Conservation (phyloP, 169 alveolate species). For the Plasmodium berghei region DNA sequence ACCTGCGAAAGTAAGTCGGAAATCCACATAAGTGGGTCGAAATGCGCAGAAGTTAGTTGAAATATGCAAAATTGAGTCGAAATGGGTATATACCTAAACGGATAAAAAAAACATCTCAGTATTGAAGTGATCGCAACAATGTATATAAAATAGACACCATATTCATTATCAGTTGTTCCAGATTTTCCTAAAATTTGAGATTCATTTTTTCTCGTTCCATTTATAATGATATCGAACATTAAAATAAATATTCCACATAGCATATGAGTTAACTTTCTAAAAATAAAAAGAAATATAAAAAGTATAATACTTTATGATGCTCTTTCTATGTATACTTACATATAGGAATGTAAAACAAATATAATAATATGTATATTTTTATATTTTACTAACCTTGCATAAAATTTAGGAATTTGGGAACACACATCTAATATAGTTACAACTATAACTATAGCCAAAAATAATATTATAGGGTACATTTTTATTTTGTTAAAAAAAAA, state of each 20-base stretch:
- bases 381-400: conserved; percentile 32
- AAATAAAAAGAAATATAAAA: background rate
- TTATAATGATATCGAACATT: conserved; percentile 29
- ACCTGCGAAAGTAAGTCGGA: conserved; percentile 24
- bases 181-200: background rate
- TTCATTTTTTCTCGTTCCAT: conserved; percentile 7
- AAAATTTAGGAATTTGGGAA: conserved; percentile 30
- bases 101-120: conserved; percentile 35
- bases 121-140: conserved; percentile 20
- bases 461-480: conserved; percentile 27
- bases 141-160: conserved; percentile 37
- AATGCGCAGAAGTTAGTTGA: background rate
- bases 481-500: background rate
- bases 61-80: background rate
- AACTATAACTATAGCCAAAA: conserved; percentile 19
- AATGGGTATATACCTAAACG: conserved; percentile 22
- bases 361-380: background rate
- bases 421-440: conserved; percentile 46
- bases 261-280: conserved; percentile 58
- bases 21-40: background rate
- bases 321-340: background rate
- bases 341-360: background rate
- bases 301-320: background rate
- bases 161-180: background rate
- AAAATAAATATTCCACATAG: conserved; percentile 49